Evolutionary conservation across 169 alveolate genomes (phyloP), one percentile per base, ranked within the genome.

Genomic region (Cryptosporidium ryanae): DNA sequence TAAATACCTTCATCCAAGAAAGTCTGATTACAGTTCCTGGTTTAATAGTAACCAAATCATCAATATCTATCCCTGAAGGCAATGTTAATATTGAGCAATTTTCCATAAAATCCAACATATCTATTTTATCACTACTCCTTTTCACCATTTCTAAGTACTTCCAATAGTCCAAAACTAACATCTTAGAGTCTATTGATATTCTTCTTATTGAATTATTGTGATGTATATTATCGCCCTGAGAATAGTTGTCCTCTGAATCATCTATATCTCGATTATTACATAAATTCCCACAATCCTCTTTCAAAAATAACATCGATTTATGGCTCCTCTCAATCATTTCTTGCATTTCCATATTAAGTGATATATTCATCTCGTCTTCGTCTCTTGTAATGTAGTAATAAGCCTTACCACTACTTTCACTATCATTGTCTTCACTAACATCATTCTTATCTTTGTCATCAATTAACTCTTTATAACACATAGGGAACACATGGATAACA

Each of bases 91-190:
- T 38, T 57, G 76, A 59, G 43, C 87, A 59, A 55, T 59, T 46
- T 17, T 43, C 31, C 25, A 76, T 61, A 15, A 59, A 25, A 7
- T 76, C 87, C 2, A 55, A 59, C 0, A 76, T 43, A 8, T n/a
- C 25, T 13, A 32, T 38, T 38, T 55, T 10, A 17, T 59, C n/a
- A 25, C 18, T 25, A 25, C 21, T 25, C 6, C 17, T 18, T 32
- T 76, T 32, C 27, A 23, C 29, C 32, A 76, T 23, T 15, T 23
- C 63, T 63, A 23, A 18, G 63, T 57, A 76, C 29, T 76, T 76
- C 87, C 87, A 76, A 31, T 76, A 55, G 38, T 76, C 87, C 59
- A 76, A 44, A 12, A 76, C 87, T 2, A 76, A 63, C 15, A 61
- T 17, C 27, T 38, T 76, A 10, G 76, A 76, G 12, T 76, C 87